phyloP scores from a whole-genome alignment of 78 protist genomes.

The Dictyostelium discoideum region dicty_2.7 NC_007088.5:1701001-1701500 shows the following conservation, averaged over 20 bases:
- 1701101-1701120: slow-evolving; percentile 29
- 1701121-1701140: not conserved
- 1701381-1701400: slow-evolving; percentile 83
- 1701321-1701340: slow-evolving; percentile 62
- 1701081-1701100: not conserved
- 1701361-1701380: slow-evolving; percentile 44
- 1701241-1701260: slow-evolving; percentile 54
- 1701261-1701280: slow-evolving; percentile 50
- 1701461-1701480: slow-evolving; percentile 84
- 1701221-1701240: slow-evolving; percentile 78
- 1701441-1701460: slow-evolving; percentile 80
- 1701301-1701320: slow-evolving; percentile 77
- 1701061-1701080: not conserved
- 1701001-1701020: not conserved
- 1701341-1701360: slow-evolving; percentile 72
- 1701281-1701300: slow-evolving; percentile 81
- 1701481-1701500: slow-evolving; percentile 82
- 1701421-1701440: slow-evolving; percentile 67
- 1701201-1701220: slow-evolving; percentile 22
- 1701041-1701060: not conserved
- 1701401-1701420: slow-evolving; percentile 65
- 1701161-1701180: slow-evolving; percentile 71
- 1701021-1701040: not conserved
- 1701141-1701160: slow-evolving; percentile 69
- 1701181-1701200: slow-evolving; percentile 26